A percentile compares a stretch with the other conserved stretches of the same genome.
These are phyloP conservation scores for Encephalitozoon intestinalis DNA, from an alignment of 371 early-diverging fungal species.

Conservation along the genomic window DNA sequence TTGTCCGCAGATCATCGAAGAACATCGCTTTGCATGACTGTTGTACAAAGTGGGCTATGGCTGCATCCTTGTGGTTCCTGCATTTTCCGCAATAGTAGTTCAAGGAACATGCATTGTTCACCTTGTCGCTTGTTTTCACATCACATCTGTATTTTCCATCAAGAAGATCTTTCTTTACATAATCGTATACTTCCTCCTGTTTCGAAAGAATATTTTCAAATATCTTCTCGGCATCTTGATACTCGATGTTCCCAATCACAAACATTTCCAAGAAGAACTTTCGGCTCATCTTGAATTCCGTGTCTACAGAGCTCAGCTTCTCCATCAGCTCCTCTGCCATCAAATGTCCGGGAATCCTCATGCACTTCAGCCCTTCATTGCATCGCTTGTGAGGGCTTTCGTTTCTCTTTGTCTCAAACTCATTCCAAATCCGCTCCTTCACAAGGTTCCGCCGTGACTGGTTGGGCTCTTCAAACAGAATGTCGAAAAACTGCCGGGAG, in stretches of 20 bases:
- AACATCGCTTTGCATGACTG: conserved; percentile 40
- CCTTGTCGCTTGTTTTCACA: conserved; percentile 9
- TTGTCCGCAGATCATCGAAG: conserved; percentile 56
- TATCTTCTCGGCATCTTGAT: not conserved
- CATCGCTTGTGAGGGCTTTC: conserved; percentile 24
- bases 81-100: not conserved
- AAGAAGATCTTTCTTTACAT: not conserved
- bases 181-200: not conserved
- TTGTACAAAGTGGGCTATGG: not conserved
- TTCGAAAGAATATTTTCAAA: not conserved
- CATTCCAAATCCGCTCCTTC: conserved; percentile 28
- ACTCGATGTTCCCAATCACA: conserved; percentile 20
- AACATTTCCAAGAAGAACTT: not conserved
- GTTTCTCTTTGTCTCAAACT: not conserved
- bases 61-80: not conserved
- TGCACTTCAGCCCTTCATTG: not conserved
- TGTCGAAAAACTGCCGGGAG: not conserved
- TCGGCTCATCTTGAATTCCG: not conserved
- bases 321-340: conserved; percentile 21
- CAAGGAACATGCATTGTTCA: conserved; percentile 8
- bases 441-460: not conserved
- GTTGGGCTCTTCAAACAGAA: not conserved
- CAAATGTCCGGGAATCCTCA: not conserved
- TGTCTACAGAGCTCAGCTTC: not conserved
- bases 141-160: not conserved